These are phyloP conservation scores for Bombardia bombarda DNA, from an alignment of 495 filamentous ascomycete genomes.

Conservation along the genomic window DNA sequence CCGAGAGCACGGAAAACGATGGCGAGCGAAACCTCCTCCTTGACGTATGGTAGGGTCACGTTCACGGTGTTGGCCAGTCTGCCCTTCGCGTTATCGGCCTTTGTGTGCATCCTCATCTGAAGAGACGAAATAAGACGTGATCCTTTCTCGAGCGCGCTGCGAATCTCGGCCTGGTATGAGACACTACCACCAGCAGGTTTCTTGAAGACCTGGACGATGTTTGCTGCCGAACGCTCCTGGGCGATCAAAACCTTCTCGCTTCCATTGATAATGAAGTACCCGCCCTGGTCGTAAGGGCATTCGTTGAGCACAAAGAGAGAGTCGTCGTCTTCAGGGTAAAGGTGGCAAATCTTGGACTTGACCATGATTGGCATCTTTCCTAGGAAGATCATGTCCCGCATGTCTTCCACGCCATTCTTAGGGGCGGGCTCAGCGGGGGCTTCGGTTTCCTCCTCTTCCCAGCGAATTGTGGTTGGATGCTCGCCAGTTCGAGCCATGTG, in stretches of 20 bases:
- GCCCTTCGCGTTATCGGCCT: slow-evolving; percentile 68
- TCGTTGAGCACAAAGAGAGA: slow-evolving; percentile 82
- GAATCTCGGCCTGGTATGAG: slow-evolving; percentile 89
- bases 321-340: slow-evolving; percentile 72
- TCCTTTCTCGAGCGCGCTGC: slow-evolving; percentile 93
- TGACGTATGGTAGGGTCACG: slow-evolving; percentile 86
- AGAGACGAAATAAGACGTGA: slow-evolving; percentile 87
- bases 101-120: slow-evolving; percentile 77
- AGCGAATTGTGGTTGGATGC: slow-evolving; percentile 44
- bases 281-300: slow-evolving; percentile 95
- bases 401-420: slow-evolving; percentile 36
- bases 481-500: slow-evolving; percentile 39
- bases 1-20: slow-evolving; percentile 94
- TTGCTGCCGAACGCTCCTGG: slow-evolving; percentile 93
- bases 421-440: slow-evolving; percentile 29
- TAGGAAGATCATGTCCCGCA: slow-evolving; percentile 56
- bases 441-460: slow-evolving; percentile 47
- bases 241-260: slow-evolving; percentile 98
- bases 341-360: slow-evolving; percentile 85
- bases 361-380: slow-evolving; percentile 97
- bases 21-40: slow-evolving; percentile 84
- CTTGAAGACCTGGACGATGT: slow-evolving; percentile 98
- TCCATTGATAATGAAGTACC: slow-evolving; percentile 99
- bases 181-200: slow-evolving; percentile 82
- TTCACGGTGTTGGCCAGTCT: slow-evolving; percentile 80